phyloP scores from a whole-genome alignment of 805 yeast species.

The Yarrowia sp. region DNA sequence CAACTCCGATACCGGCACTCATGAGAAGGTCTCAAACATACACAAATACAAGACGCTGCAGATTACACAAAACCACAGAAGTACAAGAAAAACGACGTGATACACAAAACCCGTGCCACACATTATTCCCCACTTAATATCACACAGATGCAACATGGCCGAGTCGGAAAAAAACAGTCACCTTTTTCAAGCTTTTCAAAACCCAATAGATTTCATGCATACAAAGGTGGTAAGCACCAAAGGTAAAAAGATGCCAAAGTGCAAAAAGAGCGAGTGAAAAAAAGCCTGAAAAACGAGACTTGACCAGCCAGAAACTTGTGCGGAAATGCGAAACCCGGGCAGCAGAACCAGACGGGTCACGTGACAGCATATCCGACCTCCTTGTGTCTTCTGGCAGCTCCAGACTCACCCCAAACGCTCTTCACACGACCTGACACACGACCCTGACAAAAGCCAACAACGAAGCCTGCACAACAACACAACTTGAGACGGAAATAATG shows the following conservation, averaged over 20 bases:
- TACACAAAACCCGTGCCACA: too few relatives aligned
- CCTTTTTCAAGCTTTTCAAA: slow-evolving; percentile 9
- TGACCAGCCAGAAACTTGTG: neutral
- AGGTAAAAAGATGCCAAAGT: slow-evolving; percentile 8
- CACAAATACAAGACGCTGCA: neutral
- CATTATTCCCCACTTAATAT: neutral
- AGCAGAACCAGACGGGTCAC: neutral
- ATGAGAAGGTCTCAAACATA: too few relatives aligned
- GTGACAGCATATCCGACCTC: neutral
- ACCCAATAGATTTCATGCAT: slow-evolving; percentile 32
- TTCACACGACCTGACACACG: neutral
- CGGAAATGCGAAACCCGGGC: neutral
- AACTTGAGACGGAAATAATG: too few relatives aligned
- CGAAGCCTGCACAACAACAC: neutral
- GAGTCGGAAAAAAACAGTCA: slow-evolving; percentile 28
- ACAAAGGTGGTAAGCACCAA: slow-evolving; percentile 29
- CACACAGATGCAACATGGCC: slow-evolving; percentile 15
- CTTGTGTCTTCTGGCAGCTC: too few relatives aligned
- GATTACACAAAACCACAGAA: neutral
- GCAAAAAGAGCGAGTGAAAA: slow-evolving; percentile 14
- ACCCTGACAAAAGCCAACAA: neutral
- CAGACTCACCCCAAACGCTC: neutral
- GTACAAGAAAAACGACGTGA: neutral
- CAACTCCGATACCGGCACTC: too few relatives aligned
- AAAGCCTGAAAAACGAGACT: slow-evolving; percentile 7